Evolutionary conservation across 805 yeast species (phyloP), one percentile per base, ranked within the genome.

Genomic region (Candida sithepensis): DNA sequence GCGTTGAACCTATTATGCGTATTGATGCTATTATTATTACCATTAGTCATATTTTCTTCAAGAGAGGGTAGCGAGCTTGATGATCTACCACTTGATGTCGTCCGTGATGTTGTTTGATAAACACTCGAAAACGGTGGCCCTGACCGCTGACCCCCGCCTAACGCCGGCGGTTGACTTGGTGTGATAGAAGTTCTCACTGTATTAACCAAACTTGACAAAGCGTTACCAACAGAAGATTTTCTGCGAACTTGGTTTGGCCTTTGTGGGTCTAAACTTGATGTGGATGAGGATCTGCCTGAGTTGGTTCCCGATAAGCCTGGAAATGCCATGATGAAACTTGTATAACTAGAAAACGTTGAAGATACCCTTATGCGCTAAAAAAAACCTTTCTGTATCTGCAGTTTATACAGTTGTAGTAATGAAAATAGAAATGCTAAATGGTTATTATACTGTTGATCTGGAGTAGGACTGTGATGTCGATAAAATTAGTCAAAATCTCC

Each of bases 151-250:
- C 21, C 12, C 9, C 21, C 21, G 12, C 21, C 38, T 12, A 18
- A 5, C 19, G 10, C 7, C 10, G n/a, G 38, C 16, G 38, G 19
- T 16, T 34, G 38, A 10, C 32, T 34, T 37, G 50, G 41, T 13
- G 45, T 22, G 39, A 57, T 51, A 14, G 55, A 39, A 2, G 56
- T 55, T 41, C 67, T 54, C 18, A 64, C 63, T 2, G 62, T 55
- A 41, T 55, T 56, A 21, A 64, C 63, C 13, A 64, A 51, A 32
- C 40, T 60, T 8, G 59, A 51, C 9, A 64, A 47, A 9, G 60
- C 58, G 44, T 58, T 61, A 12, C 64, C 54, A 16, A 64, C 63
- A 21, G 66, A 61, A 1, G 60, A 55, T 44, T 61, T 64, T 43
- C 65, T 46, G 32, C 59, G 53, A n/a, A 56, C 48, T 26, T 56